Base-by-base conservation (phyloP, 2,329 filamentous ascomycete genomes). In the Cryphonectria naterciae region DNA sequence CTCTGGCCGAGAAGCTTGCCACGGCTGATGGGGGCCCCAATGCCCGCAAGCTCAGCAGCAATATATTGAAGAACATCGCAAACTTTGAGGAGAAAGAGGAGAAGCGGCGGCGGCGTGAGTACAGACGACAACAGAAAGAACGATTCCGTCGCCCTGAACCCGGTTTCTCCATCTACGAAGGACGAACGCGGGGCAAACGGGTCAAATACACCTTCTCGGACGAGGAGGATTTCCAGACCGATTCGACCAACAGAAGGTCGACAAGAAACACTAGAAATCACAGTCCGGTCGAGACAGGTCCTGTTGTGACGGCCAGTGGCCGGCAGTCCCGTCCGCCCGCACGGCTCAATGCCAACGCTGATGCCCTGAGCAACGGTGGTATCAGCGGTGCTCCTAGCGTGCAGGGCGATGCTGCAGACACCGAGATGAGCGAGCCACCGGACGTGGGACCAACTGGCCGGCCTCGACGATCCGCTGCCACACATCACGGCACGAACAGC, bases 191-290 rank as follows among this genome's bases (percentile, higher is more conserved):
- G 71, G 96, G 96, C 70, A 98, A 99, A 85, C 92, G 95, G 73
- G 92, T 97, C 83, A 97, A 95, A 81, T 99, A 99, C 78, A 99
- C 94, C 0, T 99, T 93, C 78, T 97, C 94, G 0, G 95, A 98
- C 67, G 93, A 97, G 35, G 93, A 97, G 73, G 66, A 91, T 22
- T 89, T 89, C 67, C 87, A 85, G 69, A 88, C 88, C n/a, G 88
- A 91, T 77, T 91, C 90, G 49, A 87, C 87, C 13, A 80, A 82
- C 79, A 79, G 95, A 84, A 88, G 91, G 8, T 93, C 93, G 17
- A 87, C 89, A 25, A 90, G 95, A 37, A 92, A 94, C 74, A 94
- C 92, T 1, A 88, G 91, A 54, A 86, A 90, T 13, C 90, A 89
- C 73, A 94, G 93, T 0, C 92, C 94, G 0, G 88, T 88, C 56